Percentiles rank a stretch among this genome's conserved stretches.
These are phyloP conservation scores for Artemisia annua DNA, from an alignment of 129 eudicot species.

Conservation along the genomic window DNA sequence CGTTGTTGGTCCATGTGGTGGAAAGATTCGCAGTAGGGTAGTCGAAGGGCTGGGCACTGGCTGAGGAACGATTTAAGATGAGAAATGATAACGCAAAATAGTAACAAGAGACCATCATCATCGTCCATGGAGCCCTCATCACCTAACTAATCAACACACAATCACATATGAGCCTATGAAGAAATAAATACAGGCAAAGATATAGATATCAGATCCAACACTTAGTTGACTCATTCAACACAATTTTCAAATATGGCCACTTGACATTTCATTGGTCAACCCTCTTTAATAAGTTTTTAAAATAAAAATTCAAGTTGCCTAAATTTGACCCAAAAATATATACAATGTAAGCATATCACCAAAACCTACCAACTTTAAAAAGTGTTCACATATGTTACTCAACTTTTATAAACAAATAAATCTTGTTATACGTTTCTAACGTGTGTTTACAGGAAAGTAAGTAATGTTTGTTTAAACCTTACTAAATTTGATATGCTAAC, in stretches of 20 bases:
- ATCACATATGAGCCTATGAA: no score
- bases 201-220: no score
- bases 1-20: conserved; percentile 7
- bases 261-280: not conserved
- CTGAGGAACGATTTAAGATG: not conserved
- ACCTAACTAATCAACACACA: no score
- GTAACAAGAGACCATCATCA: no score
- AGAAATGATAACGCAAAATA: not conserved
- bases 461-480: not conserved
- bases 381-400: no score
- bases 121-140: no score
- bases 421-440: no score
- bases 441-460: not conserved
- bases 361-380: no score
- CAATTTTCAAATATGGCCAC: not conserved
- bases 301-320: not conserved
- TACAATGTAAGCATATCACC: no score
- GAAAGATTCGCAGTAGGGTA: conserved; percentile 13
- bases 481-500: not conserved
- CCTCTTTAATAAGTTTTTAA: no score
- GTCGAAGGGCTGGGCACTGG: not conserved
- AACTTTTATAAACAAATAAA: no score
- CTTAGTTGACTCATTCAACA: not conserved
- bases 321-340: not conserved
- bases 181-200: no score